Conservation (phyloP, 2,329 filamentous ascomycete genomes). For the Penicillium sp. region DNA sequence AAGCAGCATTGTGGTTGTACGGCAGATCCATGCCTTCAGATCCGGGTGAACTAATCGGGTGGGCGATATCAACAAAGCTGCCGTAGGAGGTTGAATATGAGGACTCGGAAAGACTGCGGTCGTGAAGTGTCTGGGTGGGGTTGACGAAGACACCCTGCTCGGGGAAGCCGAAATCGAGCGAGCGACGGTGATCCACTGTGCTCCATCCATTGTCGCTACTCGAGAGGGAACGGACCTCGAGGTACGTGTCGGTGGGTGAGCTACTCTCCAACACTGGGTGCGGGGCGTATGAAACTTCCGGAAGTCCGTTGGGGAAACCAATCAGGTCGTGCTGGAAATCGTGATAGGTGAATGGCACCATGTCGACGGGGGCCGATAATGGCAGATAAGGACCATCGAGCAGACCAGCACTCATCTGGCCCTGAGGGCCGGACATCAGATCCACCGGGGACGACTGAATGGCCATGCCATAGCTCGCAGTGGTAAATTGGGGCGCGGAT, state of each 20-base stretch:
- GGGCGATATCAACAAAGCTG: conserved; percentile 81
- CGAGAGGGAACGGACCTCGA: conserved; percentile 87
- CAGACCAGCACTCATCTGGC: conserved; percentile 60
- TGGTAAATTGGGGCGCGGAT: conserved; percentile 54
- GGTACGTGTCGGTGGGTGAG: conserved; percentile 75
- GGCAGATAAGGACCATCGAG: conserved; percentile 64
- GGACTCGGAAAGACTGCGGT: conserved; percentile 83
- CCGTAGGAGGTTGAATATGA: conserved; percentile 72
- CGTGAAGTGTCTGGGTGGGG: conserved; percentile 83
- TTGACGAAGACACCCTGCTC: conserved; percentile 77
- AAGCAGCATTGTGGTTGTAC: conserved; percentile 29
- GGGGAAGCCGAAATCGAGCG: conserved; percentile 66
- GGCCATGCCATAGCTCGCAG: conserved; percentile 57
- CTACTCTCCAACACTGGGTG: conserved; percentile 51
- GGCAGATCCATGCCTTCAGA: conserved; percentile 70
- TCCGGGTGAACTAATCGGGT: conserved; percentile 77
- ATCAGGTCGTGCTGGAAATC: conserved; percentile 74
- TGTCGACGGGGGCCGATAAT: conserved; percentile 59
- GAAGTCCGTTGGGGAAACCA: conserved; percentile 54
- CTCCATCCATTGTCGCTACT: conserved; percentile 85
- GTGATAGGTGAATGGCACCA: conserved; percentile 71
- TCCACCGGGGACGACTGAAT: conserved; percentile 52
- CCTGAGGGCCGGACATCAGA: conserved; percentile 60
- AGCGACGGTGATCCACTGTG: conserved; percentile 73
- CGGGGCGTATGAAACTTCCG: conserved; percentile 44